Percentiles rank a stretch among this genome's conserved stretches.
Evolutionary conservation across 2,329 filamentous ascomycete species (phyloP).

Genomic region (Diaporthe sp.): DNA sequence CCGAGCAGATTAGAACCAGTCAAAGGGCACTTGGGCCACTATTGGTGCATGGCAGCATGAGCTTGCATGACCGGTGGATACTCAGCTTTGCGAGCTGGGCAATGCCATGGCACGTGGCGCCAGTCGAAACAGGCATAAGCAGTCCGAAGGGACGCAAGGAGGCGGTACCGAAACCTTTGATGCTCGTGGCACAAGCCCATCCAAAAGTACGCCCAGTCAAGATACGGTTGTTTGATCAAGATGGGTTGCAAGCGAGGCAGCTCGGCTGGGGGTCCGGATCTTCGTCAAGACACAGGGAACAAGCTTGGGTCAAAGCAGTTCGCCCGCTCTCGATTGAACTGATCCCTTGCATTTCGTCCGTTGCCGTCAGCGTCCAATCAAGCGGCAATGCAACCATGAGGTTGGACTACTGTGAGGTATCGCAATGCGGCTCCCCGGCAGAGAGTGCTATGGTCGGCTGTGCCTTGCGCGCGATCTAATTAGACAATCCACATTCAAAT

Average conservation of each 20-base stretch:
- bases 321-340: background rate
- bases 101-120: constrained; percentile 55
- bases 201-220: background rate
- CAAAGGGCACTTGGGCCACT: constrained; percentile 18
- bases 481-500: constrained; percentile 23
- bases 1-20: constrained; percentile 11
- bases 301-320: constrained; percentile 4
- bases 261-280: constrained; percentile 11
- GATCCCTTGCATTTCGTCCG: background rate
- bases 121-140: constrained; percentile 48
- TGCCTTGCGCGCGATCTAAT: constrained; percentile 10
- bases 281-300: background rate
- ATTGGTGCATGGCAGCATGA: constrained; percentile 48
- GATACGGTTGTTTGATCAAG: background rate
- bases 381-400: constrained; percentile 15
- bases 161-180: constrained; percentile 5
- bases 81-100: constrained; percentile 50
- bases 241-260: background rate
- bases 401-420: background rate
- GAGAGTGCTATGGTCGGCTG: background rate
- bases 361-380: background rate
- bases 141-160: constrained; percentile 1
- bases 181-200: background rate
- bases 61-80: constrained; percentile 50
- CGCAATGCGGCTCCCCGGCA: constrained; percentile 20